These are phyloP conservation scores for Tuber umbilicatum DNA, from an alignment of 495 filamentous ascomycete species.

Conservation along the genomic window DNA sequence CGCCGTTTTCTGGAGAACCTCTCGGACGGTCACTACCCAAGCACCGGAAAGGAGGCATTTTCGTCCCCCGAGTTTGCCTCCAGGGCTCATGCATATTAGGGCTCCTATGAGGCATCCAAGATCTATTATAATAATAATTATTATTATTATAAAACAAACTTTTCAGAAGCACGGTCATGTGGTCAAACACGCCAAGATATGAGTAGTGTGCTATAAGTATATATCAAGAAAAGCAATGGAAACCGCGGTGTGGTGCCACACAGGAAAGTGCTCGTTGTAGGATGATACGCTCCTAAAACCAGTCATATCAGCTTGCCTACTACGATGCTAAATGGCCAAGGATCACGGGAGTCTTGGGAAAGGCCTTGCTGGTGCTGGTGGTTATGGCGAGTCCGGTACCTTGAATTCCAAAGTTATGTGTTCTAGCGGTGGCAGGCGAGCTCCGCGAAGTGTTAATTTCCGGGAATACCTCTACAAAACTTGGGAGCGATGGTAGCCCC, in stretches of 20 bases:
- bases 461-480: no score
- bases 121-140: no score
- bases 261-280: no score
- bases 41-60: constrained; percentile 65
- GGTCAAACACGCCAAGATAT: no score
- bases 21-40: constrained; percentile 64
- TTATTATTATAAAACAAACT: no score
- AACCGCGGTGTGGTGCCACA: no score
- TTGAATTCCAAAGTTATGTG: neutral
- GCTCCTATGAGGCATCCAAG: constrained; percentile 73
- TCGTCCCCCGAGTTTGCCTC: constrained; percentile 63
- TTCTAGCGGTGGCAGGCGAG: neutral
- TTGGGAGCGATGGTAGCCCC: no score
- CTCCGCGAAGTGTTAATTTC: neutral
- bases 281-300: constrained; percentile 52
- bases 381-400: neutral
- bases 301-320: neutral
- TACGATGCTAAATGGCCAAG: neutral
- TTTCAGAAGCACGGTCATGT: no score
- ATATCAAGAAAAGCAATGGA: no score
- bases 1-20: constrained; percentile 57
- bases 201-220: no score
- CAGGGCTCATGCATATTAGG: constrained; percentile 62
- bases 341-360: neutral
- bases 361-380: neutral